Conservation (phyloP, 306 rosid species). For the Malus domestica region DNA sequence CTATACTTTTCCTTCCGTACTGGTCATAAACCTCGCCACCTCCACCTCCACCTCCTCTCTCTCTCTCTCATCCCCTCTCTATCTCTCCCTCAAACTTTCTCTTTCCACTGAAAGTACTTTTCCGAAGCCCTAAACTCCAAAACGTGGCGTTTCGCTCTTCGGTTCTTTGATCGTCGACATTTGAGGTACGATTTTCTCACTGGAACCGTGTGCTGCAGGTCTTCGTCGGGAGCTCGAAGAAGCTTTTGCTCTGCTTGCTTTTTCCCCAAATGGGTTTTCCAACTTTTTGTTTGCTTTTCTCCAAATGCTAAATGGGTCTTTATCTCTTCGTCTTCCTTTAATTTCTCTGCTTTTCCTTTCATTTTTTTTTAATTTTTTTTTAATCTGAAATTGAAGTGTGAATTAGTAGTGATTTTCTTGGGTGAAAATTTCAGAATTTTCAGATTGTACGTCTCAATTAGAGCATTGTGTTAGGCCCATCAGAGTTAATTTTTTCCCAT, state of each 20-base stretch:
- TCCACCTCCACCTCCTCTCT: not conserved
- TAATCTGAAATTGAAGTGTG: not conserved
- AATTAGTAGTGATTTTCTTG: not conserved
- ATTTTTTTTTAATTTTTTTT: not conserved
- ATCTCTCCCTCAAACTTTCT: not conserved
- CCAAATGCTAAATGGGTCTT: not conserved
- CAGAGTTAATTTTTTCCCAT: not conserved
- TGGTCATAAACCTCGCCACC: not conserved
- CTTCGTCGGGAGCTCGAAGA: not conserved
- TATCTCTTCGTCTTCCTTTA: not conserved
- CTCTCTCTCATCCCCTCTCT: not conserved
- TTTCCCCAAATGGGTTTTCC: not conserved
- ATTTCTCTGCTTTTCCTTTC: not conserved
- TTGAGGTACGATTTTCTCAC: not conserved
- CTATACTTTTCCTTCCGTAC: not conserved
- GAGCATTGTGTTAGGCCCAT: not conserved
- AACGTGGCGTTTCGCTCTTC: not conserved
- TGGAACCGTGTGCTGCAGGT: not conserved
- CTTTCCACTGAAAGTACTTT: not conserved
- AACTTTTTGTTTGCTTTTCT: not conserved
- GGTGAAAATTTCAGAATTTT: not conserved
- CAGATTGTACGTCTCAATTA: not conserved
- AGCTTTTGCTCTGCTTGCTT: not conserved
- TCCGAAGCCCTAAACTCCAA: not conserved
- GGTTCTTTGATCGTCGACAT: not conserved